A percentile compares a stretch with the other conserved stretches of the same genome.
Evolutionary conservation across 306 rosid genomes (phyloP).

Genomic region (Gillenia trifoliata): DNA sequence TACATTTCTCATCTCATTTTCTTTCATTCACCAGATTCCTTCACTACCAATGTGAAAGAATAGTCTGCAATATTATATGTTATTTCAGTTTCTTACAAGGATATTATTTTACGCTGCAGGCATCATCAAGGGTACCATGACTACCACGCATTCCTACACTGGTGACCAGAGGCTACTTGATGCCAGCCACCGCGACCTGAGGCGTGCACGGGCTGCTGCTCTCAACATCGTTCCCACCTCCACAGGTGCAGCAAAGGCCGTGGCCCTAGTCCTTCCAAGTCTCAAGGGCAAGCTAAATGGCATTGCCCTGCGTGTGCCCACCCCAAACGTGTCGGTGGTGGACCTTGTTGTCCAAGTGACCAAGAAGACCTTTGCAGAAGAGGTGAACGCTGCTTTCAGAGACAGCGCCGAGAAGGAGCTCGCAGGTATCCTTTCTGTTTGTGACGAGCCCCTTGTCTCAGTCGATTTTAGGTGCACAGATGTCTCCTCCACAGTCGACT

Average conservation of each 20-base stretch:
- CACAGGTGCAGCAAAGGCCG: slow-evolving; percentile 99
- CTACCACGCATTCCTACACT: slow-evolving; percentile 96
- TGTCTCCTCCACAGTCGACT: slow-evolving; percentile 92
- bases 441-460: slow-evolving; percentile 95
- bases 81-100: too few species aligned
- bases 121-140: slow-evolving; percentile 97
- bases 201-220: slow-evolving; percentile 95
- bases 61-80: too few species aligned
- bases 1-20: too few species aligned
- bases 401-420: slow-evolving; percentile 83
- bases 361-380: slow-evolving; percentile 92
- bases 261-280: slow-evolving; percentile 85
- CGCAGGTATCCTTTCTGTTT: slow-evolving; percentile 68
- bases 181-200: slow-evolving; percentile 96
- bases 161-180: slow-evolving; percentile 98
- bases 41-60: too few species aligned
- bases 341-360: slow-evolving; percentile 94
- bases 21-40: too few species aligned
- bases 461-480: slow-evolving; percentile 92
- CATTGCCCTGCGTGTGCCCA: slow-evolving; percentile 94
- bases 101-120: background rate
- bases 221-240: slow-evolving; percentile 96
- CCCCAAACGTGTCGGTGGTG: slow-evolving; percentile 93
- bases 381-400: slow-evolving; percentile 88
- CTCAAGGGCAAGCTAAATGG: slow-evolving; percentile 94